These are phyloP conservation scores for Annona cherimola DNA, from an alignment of 164 flowering plant species.

Conservation along the genomic window DNA sequence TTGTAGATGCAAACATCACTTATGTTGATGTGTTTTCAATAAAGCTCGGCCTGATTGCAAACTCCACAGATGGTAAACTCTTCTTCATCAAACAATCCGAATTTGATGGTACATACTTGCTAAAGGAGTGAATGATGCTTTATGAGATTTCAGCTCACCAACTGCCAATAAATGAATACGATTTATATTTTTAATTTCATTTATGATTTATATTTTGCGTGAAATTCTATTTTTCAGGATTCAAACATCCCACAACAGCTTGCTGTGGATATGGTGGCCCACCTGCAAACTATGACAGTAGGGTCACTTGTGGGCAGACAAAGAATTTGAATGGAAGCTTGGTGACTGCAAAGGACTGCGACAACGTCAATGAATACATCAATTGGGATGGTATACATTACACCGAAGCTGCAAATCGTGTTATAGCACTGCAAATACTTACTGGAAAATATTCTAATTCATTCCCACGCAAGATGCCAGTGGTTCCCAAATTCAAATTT, in stretches of 20 bases:
- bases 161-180: background rate
- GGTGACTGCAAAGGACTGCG: slow-evolving; percentile 53
- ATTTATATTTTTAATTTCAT: background rate
- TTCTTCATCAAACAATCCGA: background rate
- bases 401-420: slow-evolving; percentile 75
- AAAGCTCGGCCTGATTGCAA: slow-evolving; percentile 66
- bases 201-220: background rate
- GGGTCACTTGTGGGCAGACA: slow-evolving; percentile 60
- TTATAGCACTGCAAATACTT: slow-evolving; percentile 60
- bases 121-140: background rate
- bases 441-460: slow-evolving; percentile 78
- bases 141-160: background rate
- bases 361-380: slow-evolving; percentile 52
- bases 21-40: slow-evolving; percentile 70
- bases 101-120: background rate
- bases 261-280: slow-evolving; percentile 88
- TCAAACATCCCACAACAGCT: slow-evolving; percentile 53
- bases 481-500: slow-evolving; percentile 45
- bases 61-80: slow-evolving; percentile 63
- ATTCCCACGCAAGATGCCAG: slow-evolving; percentile 57
- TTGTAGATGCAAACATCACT: slow-evolving; percentile 54
- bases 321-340: slow-evolving; percentile 55
- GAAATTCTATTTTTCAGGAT: slow-evolving; percentile 41
- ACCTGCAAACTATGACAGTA: slow-evolving; percentile 61
- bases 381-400: slow-evolving; percentile 91